phyloP scores from a whole-genome alignment of 2,329 filamentous ascomycete species.

The Podosphaera fusca region DNA sequence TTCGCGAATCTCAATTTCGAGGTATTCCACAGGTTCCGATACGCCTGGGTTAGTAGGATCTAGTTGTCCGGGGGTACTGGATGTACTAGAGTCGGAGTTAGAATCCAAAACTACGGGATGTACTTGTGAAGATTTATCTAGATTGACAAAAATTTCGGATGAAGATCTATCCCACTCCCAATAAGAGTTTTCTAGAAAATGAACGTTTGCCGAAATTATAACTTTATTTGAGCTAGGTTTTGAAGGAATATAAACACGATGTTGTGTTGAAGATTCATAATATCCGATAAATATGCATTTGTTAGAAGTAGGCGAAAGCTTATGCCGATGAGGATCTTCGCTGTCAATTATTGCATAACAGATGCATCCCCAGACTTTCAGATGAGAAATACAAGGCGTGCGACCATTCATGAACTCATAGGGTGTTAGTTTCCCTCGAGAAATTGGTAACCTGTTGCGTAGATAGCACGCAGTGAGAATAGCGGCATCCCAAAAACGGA shows the following conservation, averaged over 20 bases:
- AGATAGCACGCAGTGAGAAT: background rate
- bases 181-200: background rate
- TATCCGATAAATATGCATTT: too few species aligned
- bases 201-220: too few species aligned
- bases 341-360: too few species aligned
- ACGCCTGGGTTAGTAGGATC: background rate
- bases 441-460: background rate
- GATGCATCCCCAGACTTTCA: too few species aligned
- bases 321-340: too few species aligned
- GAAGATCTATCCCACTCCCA: background rate
- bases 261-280: too few species aligned
- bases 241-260: too few species aligned
- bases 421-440: background rate
- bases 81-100: background rate
- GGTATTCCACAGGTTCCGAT: background rate
- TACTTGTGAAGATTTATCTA: background rate
- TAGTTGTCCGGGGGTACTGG: background rate
- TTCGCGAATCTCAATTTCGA: background rate
- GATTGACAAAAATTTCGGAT: background rate
- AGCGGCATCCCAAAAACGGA: background rate
- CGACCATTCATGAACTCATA: background rate
- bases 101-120: background rate
- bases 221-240: too few species aligned
- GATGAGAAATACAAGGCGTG: too few species aligned
- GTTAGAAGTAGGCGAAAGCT: too few species aligned